A percentile compares a stretch with the other conserved stretches of the same genome.
Conservation (phyloP, 1,139 yeast genomes). For the Candida pseudoviswanathii region DNA sequence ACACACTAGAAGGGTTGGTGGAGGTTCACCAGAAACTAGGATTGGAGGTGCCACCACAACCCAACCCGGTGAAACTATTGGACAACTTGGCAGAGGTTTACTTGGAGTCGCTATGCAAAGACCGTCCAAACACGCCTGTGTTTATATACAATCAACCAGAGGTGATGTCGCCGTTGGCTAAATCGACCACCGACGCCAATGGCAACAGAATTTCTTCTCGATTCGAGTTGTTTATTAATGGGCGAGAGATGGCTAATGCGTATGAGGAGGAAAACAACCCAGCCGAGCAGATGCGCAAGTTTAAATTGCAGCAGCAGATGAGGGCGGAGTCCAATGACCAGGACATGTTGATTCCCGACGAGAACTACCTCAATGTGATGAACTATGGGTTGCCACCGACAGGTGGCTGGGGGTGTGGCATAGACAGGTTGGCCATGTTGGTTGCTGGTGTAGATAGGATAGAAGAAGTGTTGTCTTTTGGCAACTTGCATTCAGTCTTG, state of each 20-base stretch:
- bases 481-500: conserved; percentile 70
- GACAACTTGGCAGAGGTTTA: conserved; percentile 64
- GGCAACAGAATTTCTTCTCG: conserved; percentile 60
- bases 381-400: conserved; percentile 97
- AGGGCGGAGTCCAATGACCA: conserved; percentile 53
- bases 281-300: conserved; percentile 60
- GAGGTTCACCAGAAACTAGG: conserved; percentile 35
- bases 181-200: conserved; percentile 44
- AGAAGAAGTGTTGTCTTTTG: conserved; percentile 81
- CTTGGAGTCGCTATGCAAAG: conserved; percentile 62
- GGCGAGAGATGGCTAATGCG: conserved; percentile 86
- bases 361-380: conserved; percentile 70
- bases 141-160: conserved; percentile 85
- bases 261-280: conserved; percentile 97
- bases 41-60: conserved; percentile 40
- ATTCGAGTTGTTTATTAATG: conserved; percentile 81
- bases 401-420: conserved; percentile 97
- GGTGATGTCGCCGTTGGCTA: conserved; percentile 84
- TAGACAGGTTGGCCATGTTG: conserved; percentile 86
- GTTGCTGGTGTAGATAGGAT: conserved; percentile 66
- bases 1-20: conserved; percentile 38
- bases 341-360: conserved; percentile 74
- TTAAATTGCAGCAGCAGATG: conserved; percentile 54
- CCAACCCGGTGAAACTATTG: conserved; percentile 58
- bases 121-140: conserved; percentile 50